Evolutionary conservation across 495 filamentous ascomycete genomes (phyloP).

Genomic region (Neurospora sp.): DNA sequence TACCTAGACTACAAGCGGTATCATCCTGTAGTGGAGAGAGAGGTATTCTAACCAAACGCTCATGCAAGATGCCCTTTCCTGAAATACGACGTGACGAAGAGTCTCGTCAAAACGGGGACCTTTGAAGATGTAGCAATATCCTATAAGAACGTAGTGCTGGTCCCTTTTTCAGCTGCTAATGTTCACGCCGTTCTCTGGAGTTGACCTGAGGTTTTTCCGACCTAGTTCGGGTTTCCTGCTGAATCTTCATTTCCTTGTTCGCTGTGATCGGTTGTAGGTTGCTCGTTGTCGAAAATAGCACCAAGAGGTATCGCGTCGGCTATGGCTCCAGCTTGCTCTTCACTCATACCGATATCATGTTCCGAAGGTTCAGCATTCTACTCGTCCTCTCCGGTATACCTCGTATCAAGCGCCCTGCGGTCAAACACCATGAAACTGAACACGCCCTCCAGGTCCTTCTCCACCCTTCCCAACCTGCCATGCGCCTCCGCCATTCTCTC

Average conservation of each 20-base stretch:
- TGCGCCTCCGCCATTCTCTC: constrained; percentile 32
- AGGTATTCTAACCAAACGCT: no score
- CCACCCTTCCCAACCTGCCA: constrained; percentile 22
- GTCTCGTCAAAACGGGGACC: no score
- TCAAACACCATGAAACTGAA: constrained; percentile 35
- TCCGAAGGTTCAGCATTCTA: not conserved
- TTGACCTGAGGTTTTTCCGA: not conserved
- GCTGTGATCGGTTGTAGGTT: not conserved
- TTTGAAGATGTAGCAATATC: no score
- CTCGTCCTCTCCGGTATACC: not conserved
- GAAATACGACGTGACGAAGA: no score
- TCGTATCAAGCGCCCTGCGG: constrained; percentile 30
- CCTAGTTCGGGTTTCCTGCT: not conserved
- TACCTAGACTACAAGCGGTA: no score
- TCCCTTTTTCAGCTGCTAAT: not conserved
- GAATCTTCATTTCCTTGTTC: not conserved
- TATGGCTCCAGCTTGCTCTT: not conserved
- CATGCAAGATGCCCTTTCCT: no score
- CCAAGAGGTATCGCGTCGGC: not conserved
- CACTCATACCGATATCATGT: not conserved
- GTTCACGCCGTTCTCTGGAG: not conserved
- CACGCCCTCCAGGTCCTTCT: constrained; percentile 26
- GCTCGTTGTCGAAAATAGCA: not conserved
- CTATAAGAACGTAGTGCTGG: no score
- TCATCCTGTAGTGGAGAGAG: no score